phyloP scores from a whole-genome alignment of 176 grass and related monocot species.

The Typha latifolia region DNA sequence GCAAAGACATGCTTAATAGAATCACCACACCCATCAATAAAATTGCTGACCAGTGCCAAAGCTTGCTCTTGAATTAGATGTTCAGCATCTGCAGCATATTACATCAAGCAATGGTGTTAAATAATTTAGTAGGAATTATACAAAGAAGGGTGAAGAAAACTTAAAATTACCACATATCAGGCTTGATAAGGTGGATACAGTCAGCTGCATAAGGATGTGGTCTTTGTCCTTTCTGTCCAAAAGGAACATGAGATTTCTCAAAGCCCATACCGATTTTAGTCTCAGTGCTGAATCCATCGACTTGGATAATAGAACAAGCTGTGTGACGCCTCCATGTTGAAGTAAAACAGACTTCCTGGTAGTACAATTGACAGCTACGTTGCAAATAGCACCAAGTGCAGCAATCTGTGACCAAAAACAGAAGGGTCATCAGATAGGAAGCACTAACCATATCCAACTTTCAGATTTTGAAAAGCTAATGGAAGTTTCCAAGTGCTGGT shows the following conservation, averaged over 20 bases:
- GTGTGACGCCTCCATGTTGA: slow-evolving; percentile 53
- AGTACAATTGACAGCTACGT: slow-evolving; percentile 76
- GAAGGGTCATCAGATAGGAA: background rate
- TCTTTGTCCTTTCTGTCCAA: slow-evolving; percentile 72
- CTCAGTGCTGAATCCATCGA: slow-evolving; percentile 80
- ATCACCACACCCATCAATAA: slow-evolving; percentile 64
- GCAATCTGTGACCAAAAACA: slow-evolving; percentile 41
- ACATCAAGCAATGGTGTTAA: slow-evolving; percentile 17
- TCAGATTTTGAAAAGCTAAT: background rate
- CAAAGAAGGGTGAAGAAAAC: slow-evolving; percentile 1
- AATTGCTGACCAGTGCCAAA: slow-evolving; percentile 71
- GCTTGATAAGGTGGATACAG: slow-evolving; percentile 51
- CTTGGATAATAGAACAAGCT: slow-evolving; percentile 70
- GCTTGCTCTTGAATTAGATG: slow-evolving; percentile 82
- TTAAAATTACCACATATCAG: slow-evolving; percentile 70
- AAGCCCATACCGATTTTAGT: slow-evolving; percentile 73
- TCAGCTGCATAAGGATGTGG: slow-evolving; percentile 68
- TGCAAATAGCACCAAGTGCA: slow-evolving; percentile 84
- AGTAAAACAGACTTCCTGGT: slow-evolving; percentile 68
- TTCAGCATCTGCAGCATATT: slow-evolving; percentile 68
- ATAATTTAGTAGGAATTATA: slow-evolving; percentile 2
- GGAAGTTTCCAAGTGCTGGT: background rate
- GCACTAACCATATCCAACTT: background rate
- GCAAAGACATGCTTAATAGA: slow-evolving; percentile 53
- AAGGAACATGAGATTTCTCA: slow-evolving; percentile 95